Percentiles rank a stretch among this genome's conserved stretches.
phyloP scores from a whole-genome alignment of 2,329 filamentous ascomycete genomes.

The Exophiala oligosperma region DNA sequence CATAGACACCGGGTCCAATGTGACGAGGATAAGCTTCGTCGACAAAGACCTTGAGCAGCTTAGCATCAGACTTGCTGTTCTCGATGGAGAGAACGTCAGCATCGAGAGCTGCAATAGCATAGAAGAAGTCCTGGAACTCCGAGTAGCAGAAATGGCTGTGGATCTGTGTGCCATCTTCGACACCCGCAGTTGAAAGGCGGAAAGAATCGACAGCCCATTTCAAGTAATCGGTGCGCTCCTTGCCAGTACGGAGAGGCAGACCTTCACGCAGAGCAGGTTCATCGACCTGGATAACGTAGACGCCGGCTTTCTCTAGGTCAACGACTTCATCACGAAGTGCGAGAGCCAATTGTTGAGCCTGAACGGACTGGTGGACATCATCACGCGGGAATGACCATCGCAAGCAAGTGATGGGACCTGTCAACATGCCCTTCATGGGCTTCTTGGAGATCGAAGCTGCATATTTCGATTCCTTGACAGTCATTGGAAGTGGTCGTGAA shows the following conservation, averaged over 20 bases:
- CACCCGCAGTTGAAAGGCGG: conserved; percentile 90
- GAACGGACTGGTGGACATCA: conserved; percentile 97
- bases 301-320: conserved; percentile 94
- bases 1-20: conserved; percentile 98
- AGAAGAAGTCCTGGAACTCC: conserved; percentile 99
- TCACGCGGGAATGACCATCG: conserved; percentile 99
- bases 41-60: conserved; percentile 97
- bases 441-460: conserved; percentile 94
- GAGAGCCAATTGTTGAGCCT: conserved; percentile 97
- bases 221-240: conserved; percentile 96
- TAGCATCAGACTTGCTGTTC: conserved; percentile 99
- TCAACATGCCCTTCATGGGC: conserved; percentile 99
- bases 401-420: conserved; percentile 96
- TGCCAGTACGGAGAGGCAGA: conserved; percentile 90
- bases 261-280: conserved; percentile 99
- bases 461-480: conserved; percentile 99
- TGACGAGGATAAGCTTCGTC: conserved; percentile 96
- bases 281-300: conserved; percentile 98
- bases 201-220: conserved; percentile 97
- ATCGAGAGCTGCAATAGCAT: conserved; percentile 96
- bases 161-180: conserved; percentile 95
- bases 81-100: conserved; percentile 98
- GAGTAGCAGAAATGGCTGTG: conserved; percentile 99
- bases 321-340: conserved; percentile 97
- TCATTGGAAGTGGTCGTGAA: conserved; percentile 95